Conservation (phyloP, 2,329 filamentous ascomycete species). For the Sporothrix curviconia region DNA sequence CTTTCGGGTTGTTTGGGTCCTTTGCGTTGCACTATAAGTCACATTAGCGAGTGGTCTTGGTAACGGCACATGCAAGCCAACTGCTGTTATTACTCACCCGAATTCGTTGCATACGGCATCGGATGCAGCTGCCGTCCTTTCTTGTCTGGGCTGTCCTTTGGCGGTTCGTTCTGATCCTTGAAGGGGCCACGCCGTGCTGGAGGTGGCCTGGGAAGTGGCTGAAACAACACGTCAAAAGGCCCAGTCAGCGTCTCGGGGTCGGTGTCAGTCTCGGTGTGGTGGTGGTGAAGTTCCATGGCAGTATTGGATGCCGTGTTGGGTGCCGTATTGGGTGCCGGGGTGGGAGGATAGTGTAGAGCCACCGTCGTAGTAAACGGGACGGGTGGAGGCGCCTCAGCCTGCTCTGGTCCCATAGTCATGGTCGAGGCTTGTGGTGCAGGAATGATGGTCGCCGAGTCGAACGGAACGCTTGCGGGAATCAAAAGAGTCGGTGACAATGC, state of each 20-base stretch:
- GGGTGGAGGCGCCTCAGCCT: too few species aligned
- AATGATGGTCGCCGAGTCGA: not conserved
- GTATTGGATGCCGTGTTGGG: not conserved
- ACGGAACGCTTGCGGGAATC: not conserved
- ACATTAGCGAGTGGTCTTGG: not conserved
- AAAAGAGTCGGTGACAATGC: not conserved
- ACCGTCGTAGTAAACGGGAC: too few species aligned
- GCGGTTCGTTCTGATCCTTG: constrained; percentile 43
- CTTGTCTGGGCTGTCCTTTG: constrained; percentile 51
- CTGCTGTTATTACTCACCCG: constrained; percentile 41
- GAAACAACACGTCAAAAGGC: constrained; percentile 28
- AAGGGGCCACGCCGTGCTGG: constrained; percentile 47
- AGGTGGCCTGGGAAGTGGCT: constrained; percentile 26
- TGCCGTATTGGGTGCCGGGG: too few species aligned
- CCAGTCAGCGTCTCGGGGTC: constrained; percentile 12
- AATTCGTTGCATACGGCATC: constrained; percentile 57
- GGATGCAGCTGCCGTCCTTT: constrained; percentile 52
- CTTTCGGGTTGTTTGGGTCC: constrained; percentile 37
- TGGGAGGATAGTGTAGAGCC: too few species aligned
- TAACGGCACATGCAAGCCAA: not conserved
- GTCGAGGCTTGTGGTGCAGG: too few species aligned
- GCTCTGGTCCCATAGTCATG: too few species aligned
- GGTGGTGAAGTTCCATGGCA: not conserved
- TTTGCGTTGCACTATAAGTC: constrained; percentile 45
- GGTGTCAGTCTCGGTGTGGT: not conserved